Conservation (phyloP, 148 eudicot genomes). For the Linanthus parryae region DNA sequence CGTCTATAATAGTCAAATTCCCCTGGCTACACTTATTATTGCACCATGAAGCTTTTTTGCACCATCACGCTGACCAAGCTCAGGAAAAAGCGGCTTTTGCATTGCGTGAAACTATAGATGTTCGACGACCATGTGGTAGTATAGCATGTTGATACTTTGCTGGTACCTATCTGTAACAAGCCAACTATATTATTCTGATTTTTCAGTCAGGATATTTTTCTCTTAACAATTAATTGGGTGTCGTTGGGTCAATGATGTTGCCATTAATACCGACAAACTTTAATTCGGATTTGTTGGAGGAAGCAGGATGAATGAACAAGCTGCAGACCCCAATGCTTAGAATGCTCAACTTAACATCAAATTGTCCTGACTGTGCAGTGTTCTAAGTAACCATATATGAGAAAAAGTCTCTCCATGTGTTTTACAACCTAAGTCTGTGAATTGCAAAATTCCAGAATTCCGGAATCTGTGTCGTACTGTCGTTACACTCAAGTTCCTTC, state of each 20-base stretch:
- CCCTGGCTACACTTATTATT: background rate
- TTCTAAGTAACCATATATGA: too few species aligned
- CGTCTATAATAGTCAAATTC: background rate
- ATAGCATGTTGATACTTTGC: background rate
- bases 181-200: background rate
- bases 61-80: background rate
- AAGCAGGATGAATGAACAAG: too few species aligned
- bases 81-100: background rate
- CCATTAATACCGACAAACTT: too few species aligned
- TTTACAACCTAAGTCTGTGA: too few species aligned
- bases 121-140: background rate
- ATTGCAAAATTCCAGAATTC: too few species aligned
- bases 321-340: too few species aligned
- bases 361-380: too few species aligned
- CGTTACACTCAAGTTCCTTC: background rate
- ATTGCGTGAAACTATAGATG: too few species aligned
- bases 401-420: too few species aligned
- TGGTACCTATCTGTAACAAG: background rate
- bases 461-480: too few species aligned
- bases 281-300: too few species aligned
- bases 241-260: background rate
- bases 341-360: too few species aligned
- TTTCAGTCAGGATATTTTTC: background rate
- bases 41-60: slow-evolving; percentile 1
- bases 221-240: background rate